These are phyloP conservation scores for Quercus aquifolioides DNA, from an alignment of 306 rosid species.

Conservation along the genomic window DNA sequence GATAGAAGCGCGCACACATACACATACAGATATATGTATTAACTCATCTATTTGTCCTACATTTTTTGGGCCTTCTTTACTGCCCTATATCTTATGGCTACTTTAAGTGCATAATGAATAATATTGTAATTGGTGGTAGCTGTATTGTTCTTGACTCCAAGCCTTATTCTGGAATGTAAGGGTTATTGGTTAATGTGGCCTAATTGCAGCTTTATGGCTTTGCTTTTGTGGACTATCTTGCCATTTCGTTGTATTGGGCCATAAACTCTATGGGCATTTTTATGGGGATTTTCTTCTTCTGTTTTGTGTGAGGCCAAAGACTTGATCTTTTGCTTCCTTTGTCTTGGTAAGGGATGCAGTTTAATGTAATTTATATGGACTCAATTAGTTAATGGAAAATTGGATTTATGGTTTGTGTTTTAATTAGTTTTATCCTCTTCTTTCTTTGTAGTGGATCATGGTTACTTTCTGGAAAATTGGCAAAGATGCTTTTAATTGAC, in stretches of 20 bases:
- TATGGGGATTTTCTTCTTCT: not conserved
- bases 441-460: constrained; percentile 66
- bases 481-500: constrained; percentile 78
- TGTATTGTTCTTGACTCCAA: not conserved
- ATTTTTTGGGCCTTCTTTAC: not conserved
- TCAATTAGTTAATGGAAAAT: not conserved
- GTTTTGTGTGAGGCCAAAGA: not conserved
- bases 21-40: not conserved
- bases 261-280: too few species aligned
- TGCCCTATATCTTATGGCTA: not conserved
- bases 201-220: not conserved
- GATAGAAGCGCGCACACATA: too few species aligned
- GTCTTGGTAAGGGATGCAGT: not conserved
- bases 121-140: not conserved
- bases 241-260: not conserved
- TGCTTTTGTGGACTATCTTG: not conserved
- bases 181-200: not conserved
- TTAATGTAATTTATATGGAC: not conserved
- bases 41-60: not conserved
- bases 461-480: constrained; percentile 80
- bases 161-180: not conserved
- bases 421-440: constrained; percentile 12
- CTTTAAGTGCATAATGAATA: not conserved
- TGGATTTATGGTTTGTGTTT: not conserved
- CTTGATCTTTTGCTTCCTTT: not conserved